Base-by-base conservation (phyloP, 331 rosid species). In the Dryas integrifolia region DNA sequence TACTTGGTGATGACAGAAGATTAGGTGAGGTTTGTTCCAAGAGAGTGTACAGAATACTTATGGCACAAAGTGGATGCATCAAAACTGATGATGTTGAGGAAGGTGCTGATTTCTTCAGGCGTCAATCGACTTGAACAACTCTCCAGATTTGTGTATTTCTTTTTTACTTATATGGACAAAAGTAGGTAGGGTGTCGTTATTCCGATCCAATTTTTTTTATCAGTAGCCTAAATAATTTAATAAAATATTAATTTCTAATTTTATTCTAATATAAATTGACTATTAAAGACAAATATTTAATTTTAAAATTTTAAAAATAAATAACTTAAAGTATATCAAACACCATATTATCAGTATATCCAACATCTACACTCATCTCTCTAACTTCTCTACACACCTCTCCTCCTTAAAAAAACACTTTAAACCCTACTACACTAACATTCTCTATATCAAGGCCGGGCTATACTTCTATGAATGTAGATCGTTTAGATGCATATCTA, bases 21-120 rank as follows among this genome's bases (percentile, higher is more conserved):
- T 49, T 89, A 50, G 97, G 97, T 18, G 95, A 86, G 89, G 81
- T 91, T 62, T 94, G 98, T 79, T 94, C 98, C 11, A 94, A 82
- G 88, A 86, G 97, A 73, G 93, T 93, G 72, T 91, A 89, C 67
- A 86, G 97, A 85, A 74, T 94, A 76, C 88, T 91, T 11, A 87
- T 85, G 95, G 96, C 96, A 5, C 88, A 86, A 73, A 86, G 82
- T 41, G 97, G 96, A 81, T 52, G 82, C 78, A 85, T 81, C 72
- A 86, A 74, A 84, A 89, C 97, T 26, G 96, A 94, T 52, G 98
- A 94, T 71, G 85, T 87, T 4, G 97, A 93, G 89, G 83, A 91
- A 71, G 96, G 97, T 79, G 98, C 97, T 51, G 96, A 86, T 77
- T 85, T 89, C 81, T 93, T 93, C 74, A 76, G 62, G 69, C 75